Base-by-base conservation (phyloP, 1,284 basidiomycete genomes). In the Erythrobasidium hasegawianum region DNA sequence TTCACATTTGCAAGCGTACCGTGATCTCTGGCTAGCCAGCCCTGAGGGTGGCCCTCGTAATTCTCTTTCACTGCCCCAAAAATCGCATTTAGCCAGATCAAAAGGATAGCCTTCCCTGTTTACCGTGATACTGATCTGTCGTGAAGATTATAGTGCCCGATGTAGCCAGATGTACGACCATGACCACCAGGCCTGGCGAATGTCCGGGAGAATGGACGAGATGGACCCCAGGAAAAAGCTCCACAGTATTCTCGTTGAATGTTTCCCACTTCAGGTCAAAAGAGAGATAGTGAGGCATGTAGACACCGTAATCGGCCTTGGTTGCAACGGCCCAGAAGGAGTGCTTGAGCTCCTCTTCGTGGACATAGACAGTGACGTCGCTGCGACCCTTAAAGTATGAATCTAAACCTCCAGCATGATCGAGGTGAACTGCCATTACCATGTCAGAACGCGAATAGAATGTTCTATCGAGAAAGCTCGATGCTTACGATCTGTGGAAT, bases 141-240 rank as follows among this genome's bases (percentile, higher is more conserved):
- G 58, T 66, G 45, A 69, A 69, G 8, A 69, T 49, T 40, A 47
- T 52, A 9, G 24, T 57, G 18, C 53, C 59, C 2, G 54, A 52
- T 16, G 57, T 14, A n/a, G 5, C 7, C n/a, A 47, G 14, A 24
- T 47, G 5, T 8, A 47, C 5, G 67, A 75, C 73, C 52, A 76
- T 39, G 9, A 70, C 73, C 52, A 73, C 67, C n/a, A 76, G 55
- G 20, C 75, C 75, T 13, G 71, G 72, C 2, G 74, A 74, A 57
- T 76, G 75, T 14, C 75, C 75, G 11, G 75, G 75, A 1, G 74
- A 68, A 49, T 75, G 73, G 60, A 75, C 74, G 0, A 76, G 60
- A 3, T 71, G 71, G 59, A 76, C 66, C 16, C 75, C 74, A 41
- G 70, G 74, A 18, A 70, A 70, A 39, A 75, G 71, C 20, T 75